Conservation (phyloP, 257 asterid species). For the Scutellaria barbata region DNA sequence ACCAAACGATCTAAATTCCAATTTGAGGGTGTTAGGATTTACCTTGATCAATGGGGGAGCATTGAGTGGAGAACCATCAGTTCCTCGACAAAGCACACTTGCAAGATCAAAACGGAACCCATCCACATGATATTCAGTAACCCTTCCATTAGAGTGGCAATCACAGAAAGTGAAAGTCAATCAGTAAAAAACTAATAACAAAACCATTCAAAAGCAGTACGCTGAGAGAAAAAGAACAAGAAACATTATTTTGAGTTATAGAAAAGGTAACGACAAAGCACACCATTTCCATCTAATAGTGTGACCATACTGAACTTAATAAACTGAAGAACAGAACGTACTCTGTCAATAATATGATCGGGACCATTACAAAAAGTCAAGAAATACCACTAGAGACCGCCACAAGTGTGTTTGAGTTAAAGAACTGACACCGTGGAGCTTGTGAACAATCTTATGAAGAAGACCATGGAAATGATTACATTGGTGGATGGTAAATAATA, state of each 20-base stretch:
- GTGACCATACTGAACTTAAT: conserved; percentile 1
- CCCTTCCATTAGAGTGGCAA: conserved; percentile 61
- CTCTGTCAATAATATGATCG: not conserved
- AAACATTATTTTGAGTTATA: not conserved
- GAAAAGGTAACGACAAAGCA: no score
- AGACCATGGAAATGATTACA: conserved; percentile 11
- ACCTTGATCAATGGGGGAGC: conserved; percentile 92
- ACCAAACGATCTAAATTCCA: conserved; percentile 6
- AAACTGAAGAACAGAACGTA: conserved; percentile 4
- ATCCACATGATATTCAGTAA: conserved; percentile 87
- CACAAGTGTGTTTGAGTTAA: not conserved
- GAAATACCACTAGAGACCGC: conserved; percentile 2
- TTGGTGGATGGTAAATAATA: conserved; percentile 2
- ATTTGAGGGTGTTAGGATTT: conserved; percentile 31
- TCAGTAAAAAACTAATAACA: not conserved
- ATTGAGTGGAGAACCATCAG: conserved; percentile 87
- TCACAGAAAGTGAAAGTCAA: conserved; percentile 24
- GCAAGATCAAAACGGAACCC: conserved; percentile 99
- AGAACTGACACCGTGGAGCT: not conserved
- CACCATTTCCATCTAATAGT: conserved; percentile 6
- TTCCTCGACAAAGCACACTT: conserved; percentile 93
- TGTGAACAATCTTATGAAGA: conserved; percentile 7
- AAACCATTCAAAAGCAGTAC: conserved; percentile 18
- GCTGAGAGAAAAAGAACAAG: not conserved
- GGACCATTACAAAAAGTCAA: not conserved